Evolutionary conservation across 2,329 filamentous ascomycete genomes (phyloP), one percentile per base, ranked within the genome.

Genomic region (Tolypocladium pustulatum): DNA sequence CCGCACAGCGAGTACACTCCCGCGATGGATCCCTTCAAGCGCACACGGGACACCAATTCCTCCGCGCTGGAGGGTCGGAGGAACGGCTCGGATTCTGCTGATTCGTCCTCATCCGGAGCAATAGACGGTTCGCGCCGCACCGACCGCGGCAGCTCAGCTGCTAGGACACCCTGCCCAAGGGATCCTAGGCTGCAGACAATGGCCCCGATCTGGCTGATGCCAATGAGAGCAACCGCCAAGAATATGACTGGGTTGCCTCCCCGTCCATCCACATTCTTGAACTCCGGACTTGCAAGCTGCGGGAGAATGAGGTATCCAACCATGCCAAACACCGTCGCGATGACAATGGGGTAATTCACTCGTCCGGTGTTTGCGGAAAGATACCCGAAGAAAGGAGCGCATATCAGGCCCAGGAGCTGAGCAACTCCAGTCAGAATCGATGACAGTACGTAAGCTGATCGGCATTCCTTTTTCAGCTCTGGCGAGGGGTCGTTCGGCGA

Each of bases 101-200:
- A 71, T 56, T 78, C 77, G 37, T 74, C 67, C 7, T 75, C 73
- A 40, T 70, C 73, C 25, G 65, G 70, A 8, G 68, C 68, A 15
- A 73, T 65, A 0, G 69, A 67, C 4, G 68, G 61, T 49, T 67
- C 63, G 13, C 61, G 61, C 59, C 58, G 65, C 43, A 52, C 64
- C 1, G 65, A 63, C 36, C 65, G 65, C 15, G 69, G 68, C 4
- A 76, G 64, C 54, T 82, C 79, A 1, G 74, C 76, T 6, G 77
- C 75, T 27, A 95, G 78, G 27, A 97, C 87, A 4, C 91, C 92
- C 20, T 85, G 85, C 41, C 91, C 91, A 3, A 99, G 81, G 0
- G 94, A 84, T 0, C 90, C 91, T n/a, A 99, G 81, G 63, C 90
- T 96, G 75, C 92, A 97, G 0, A 99, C 94, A 60, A 99, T 97